Base-by-base conservation (phyloP, 2,329 filamentous ascomycete species). In the Tothia fuscella region DNA sequence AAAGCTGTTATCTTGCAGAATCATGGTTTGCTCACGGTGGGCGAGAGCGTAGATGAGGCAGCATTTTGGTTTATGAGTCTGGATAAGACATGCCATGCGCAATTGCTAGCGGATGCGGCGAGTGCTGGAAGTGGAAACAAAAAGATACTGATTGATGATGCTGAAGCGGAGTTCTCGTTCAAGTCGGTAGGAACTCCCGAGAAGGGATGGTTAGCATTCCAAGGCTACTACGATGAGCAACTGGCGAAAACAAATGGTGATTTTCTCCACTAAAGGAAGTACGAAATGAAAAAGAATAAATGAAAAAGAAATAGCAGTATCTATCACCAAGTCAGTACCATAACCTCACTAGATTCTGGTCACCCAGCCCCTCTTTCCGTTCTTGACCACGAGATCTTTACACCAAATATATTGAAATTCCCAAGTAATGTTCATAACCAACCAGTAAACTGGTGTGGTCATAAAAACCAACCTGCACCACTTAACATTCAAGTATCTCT, bases 151-250 rank as follows among this genome's bases (percentile, higher is more conserved):
- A 64, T 67, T 38, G 49, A 51, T 2, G 62, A 66, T 3, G 53
- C 53, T 25, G 64, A 66, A 44, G 63, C 62, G 3, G 48, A 44
- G 4, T 58, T 58, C 45, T 60, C 55, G 24, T 65, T 60, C 42
- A 51, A 55, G 46, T 59, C 62, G 42, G 61, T 68, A 2, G 66
- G 64, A 2, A 64, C 56, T 25, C 62, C 68, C 0, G 66, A 66
- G 52, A 73, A 72, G 49, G 69, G 68, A 0, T 73, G 66, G 67
- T 53, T 72, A 33, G 65, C 64, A 3, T 72, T 72, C 43, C 69
- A 72, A 49, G 62, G 63, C 9, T 71, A 72, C 47, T 72, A 70
- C 49, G 70, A 74, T 52, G 68, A 72, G 48, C 58, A 68, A n/a
- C 47, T 71, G 28, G 63, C 62, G 7, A 70, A 64, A 57, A 71